Evolutionary conservation across 2,329 filamentous ascomycete genomes (phyloP), one percentile per base, ranked within the genome.

Genomic region (Sordariomycetes sp.): DNA sequence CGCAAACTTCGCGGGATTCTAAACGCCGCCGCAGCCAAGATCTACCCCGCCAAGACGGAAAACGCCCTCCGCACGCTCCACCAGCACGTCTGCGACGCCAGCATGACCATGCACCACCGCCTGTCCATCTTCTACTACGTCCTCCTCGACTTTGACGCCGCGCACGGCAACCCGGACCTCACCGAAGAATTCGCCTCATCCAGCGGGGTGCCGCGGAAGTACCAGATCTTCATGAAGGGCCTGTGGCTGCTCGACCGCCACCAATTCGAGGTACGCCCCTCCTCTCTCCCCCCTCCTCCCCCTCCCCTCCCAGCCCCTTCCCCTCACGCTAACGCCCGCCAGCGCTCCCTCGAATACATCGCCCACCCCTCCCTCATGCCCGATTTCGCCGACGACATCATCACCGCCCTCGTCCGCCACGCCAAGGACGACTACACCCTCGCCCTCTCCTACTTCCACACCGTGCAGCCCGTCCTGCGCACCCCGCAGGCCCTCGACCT

Each of bases 111-210:
- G 58, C 87, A 92, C 69, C 86, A 92, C 73, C 92, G 92, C 70
- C 83, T 91, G 63, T 89, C 90, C 20, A 79, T 94, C 54, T 77
- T 95, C 62, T 95, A 89, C 76, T 96, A 95, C 69, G 76, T 95
- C 46, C 79, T 95, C 3, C 86, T 90, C 66, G 89, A 95, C 69
- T 82, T 87, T 67, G 82, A 87, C 65, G 71, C 75, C 46, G 71
- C 74, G 32, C 76, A 79, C 56, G 76, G 77, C 22, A 76, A 78
- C 3, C 71, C 78, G 20, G 76, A 80, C 40, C 65, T 75, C 7
- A 76, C 84, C 1, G 76, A 78, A 22, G 61, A 68, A 1, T 90
- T 93, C 64, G 83, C 85, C 18, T 71, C 73, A 50, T 73, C 74
- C 25, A 84, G 83, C 5, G 84, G 86, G 62, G 77, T 95, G 56